Evolutionary conservation across 805 yeast genomes (phyloP).

Genomic region (Candida broadrunensis): DNA sequence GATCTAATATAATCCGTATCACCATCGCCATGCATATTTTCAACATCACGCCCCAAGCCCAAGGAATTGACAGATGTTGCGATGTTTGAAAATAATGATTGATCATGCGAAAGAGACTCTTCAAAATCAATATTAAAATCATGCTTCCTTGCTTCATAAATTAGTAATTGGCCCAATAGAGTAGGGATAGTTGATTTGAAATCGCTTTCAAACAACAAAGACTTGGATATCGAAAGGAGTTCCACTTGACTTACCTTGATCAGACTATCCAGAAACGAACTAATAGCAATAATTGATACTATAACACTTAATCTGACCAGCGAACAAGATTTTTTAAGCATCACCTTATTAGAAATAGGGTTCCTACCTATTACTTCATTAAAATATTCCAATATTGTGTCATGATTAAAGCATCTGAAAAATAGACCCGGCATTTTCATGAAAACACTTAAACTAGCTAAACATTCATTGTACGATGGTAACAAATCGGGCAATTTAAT

Average conservation of each 20-base stretch:
- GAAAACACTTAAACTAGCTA: background rate
- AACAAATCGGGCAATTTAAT: background rate
- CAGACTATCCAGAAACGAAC: background rate
- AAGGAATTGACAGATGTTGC: background rate
- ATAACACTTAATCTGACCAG: background rate
- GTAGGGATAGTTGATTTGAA: background rate
- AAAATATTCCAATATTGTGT: background rate
- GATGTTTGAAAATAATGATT: background rate
- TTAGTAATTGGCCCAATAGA: background rate
- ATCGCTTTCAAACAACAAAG: background rate
- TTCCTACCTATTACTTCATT: background rate
- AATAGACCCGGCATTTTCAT: background rate
- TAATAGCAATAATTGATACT: background rate
- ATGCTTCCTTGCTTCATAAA: background rate
- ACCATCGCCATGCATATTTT: background rate
- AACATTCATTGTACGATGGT: background rate
- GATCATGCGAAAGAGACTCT: background rate
- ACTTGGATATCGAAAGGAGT: background rate
- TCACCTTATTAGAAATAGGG: background rate
- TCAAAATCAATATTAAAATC: conserved; percentile 1
- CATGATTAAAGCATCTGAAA: background rate
- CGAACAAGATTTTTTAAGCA: background rate
- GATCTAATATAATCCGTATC: background rate
- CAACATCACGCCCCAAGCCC: background rate
- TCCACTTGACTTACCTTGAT: background rate